Conservation (phyloP, 345 rosid species). For the Aquilaria yunnanensis region DNA sequence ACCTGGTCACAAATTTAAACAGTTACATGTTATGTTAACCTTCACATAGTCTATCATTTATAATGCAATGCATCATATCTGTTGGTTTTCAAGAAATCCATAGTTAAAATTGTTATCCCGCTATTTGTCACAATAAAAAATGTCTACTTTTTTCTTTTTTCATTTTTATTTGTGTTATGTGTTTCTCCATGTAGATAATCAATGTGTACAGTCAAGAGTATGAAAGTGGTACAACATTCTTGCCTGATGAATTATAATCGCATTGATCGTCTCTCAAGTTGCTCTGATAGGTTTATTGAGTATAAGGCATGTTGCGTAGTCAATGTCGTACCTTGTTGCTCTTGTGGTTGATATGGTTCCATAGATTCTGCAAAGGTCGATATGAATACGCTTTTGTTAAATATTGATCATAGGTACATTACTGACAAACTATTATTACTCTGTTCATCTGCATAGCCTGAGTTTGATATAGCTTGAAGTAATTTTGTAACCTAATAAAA, state of each 20-base stretch:
- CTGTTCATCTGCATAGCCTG: not conserved
- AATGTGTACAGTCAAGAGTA: slow-evolving; percentile 90
- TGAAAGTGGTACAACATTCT: slow-evolving; percentile 85
- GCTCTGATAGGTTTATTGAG: slow-evolving; percentile 66
- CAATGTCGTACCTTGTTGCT: slow-evolving; percentile 68
- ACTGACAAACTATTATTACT: not conserved
- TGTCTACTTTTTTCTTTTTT: not conserved
- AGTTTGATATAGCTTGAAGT: not conserved
- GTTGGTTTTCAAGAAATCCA: too few species aligned
- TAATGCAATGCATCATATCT: too few species aligned
- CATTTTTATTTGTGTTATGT: not conserved
- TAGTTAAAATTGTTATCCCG: too few species aligned
- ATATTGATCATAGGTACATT: slow-evolving; percentile 64
- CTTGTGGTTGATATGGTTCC: slow-evolving; percentile 66
- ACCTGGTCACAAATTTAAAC: too few species aligned
- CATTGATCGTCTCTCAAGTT: slow-evolving; percentile 73
- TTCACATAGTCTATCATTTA: too few species aligned
- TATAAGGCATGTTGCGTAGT: slow-evolving; percentile 48
- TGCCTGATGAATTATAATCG: slow-evolving; percentile 76
- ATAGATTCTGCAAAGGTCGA: slow-evolving; percentile 63
- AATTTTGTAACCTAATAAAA: not conserved
- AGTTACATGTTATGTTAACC: too few species aligned
- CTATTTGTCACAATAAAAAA: not conserved
- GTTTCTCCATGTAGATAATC: slow-evolving; percentile 46
- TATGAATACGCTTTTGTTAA: slow-evolving; percentile 66